Conservation (phyloP, 495 filamentous ascomycete species). For the Usnea hakonensis region DNA sequence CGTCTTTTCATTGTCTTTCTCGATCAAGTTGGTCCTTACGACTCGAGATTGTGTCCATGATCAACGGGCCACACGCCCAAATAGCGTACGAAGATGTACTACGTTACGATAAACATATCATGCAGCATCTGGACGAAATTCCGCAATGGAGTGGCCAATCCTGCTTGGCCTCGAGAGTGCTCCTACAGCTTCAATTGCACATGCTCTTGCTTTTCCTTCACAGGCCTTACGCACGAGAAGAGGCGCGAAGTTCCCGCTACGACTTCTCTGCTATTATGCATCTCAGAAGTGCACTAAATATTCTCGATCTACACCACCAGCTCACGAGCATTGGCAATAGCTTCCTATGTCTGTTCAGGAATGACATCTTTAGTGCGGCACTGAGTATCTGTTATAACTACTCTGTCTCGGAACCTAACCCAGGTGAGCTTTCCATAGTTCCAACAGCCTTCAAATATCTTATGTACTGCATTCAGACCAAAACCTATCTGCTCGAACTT, state of each 20-base stretch:
- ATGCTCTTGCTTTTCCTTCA: conserved; percentile 30
- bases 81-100: conserved; percentile 26
- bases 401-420: neutral
- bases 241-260: conserved; percentile 9
- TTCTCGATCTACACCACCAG: conserved; percentile 16
- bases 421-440: neutral
- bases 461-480: neutral
- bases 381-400: conserved; percentile 16
- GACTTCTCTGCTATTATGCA: conserved; percentile 11
- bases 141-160: conserved; percentile 20
- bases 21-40: conserved; percentile 24
- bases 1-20: conserved; percentile 32
- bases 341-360: conserved; percentile 9
- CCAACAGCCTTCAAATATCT: neutral
- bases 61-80: conserved; percentile 25
- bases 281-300: conserved; percentile 12
- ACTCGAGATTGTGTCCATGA: conserved; percentile 26
- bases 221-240: conserved; percentile 19
- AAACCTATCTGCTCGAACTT: neutral
- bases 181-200: conserved; percentile 29
- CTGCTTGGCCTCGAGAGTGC: conserved; percentile 14
- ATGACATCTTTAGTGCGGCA: conserved; percentile 12
- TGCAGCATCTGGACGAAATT: conserved; percentile 23
- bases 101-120: conserved; percentile 27
- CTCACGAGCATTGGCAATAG: conserved; percentile 9